Conservation (phyloP, 2,329 filamentous ascomycete species). For the Pseudogymnoascus sp. region DNA sequence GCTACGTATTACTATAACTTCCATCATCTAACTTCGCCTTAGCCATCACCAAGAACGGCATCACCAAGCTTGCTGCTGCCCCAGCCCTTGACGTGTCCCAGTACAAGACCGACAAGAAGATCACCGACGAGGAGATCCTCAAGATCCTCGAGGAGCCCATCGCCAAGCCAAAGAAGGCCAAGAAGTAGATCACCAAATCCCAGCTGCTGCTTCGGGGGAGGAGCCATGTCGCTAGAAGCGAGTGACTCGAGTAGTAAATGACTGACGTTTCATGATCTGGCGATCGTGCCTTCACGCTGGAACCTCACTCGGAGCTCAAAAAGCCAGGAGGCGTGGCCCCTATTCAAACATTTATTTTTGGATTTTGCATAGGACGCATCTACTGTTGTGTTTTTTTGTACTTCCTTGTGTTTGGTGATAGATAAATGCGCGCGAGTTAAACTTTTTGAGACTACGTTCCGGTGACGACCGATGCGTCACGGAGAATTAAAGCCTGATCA, state of each 20-base stretch:
- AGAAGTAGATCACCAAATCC: constrained; percentile 40
- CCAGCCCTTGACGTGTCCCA: constrained; percentile 69
- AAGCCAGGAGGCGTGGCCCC: not conserved
- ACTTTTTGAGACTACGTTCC: not conserved
- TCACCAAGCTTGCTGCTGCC: constrained; percentile 75
- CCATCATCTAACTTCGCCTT: constrained; percentile 12
- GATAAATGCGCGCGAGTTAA: not conserved
- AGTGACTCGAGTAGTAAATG: not conserved
- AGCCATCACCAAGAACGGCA: constrained; percentile 97
- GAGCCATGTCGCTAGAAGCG: not conserved
- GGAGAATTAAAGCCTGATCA: not conserved
- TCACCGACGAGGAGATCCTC: constrained; percentile 88
- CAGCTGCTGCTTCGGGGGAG: not conserved
- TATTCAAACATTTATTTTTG: not conserved
- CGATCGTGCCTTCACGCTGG: not conserved
- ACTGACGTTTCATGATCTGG: constrained; percentile 1
- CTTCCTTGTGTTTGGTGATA: not conserved
- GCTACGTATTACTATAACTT: not conserved
- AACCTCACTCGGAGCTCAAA: not conserved
- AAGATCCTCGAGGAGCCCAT: constrained; percentile 88
- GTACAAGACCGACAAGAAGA: constrained; percentile 95
- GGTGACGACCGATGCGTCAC: not conserved
- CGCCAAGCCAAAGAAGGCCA: constrained; percentile 68
- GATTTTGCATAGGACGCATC: not conserved
- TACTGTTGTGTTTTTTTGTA: not conserved